Percentiles rank a stretch among this genome's conserved stretches.
phyloP scores from a whole-genome alignment of 768 basidiomycete genomes.

The Leccinum subgranulosum region DNA sequence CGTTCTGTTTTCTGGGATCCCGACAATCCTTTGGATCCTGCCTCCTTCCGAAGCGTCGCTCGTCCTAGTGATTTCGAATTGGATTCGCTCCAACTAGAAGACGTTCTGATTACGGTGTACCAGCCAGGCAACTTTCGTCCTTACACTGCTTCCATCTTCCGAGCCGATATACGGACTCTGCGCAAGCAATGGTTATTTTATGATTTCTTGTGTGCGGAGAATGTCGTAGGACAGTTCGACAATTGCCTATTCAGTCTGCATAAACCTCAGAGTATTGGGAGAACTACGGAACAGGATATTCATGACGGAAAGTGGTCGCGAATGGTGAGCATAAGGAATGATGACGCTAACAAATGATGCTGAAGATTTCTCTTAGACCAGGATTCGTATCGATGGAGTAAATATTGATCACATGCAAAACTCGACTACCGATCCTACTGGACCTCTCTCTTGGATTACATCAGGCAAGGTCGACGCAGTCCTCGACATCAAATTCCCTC shows the following conservation, averaged over 20 bases:
- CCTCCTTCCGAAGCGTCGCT: slow-evolving; percentile 70
- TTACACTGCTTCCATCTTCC: slow-evolving; percentile 89
- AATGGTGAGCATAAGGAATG: slow-evolving; percentile 59
- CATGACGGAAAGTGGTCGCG: slow-evolving; percentile 82
- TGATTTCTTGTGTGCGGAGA: slow-evolving; percentile 87
- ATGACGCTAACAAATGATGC: background rate
- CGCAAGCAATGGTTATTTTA: slow-evolving; percentile 96
- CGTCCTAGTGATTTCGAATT: slow-evolving; percentile 89
- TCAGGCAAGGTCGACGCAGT: slow-evolving; percentile 97
- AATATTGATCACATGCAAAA: slow-evolving; percentile 94
- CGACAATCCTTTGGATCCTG: slow-evolving; percentile 76
- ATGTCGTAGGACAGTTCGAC: slow-evolving; percentile 95
- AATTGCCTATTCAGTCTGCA: slow-evolving; percentile 97
- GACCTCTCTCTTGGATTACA: slow-evolving; percentile 94
- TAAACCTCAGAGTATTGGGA: slow-evolving; percentile 91
- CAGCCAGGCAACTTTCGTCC: slow-evolving; percentile 93
- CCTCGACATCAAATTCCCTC: slow-evolving; percentile 95
- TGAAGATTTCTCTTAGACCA: slow-evolving; percentile 52
- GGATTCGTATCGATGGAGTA: slow-evolving; percentile 95
- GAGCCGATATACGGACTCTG: slow-evolving; percentile 79
- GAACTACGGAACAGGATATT: slow-evolving; percentile 82
- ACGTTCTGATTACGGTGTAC: slow-evolving; percentile 90
- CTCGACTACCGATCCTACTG: slow-evolving; percentile 71
- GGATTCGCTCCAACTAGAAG: slow-evolving; percentile 85
- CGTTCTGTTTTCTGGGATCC: slow-evolving; percentile 85